phyloP scores from a whole-genome alignment of 2,329 filamentous ascomycete genomes.

The Aureobasidium subglaciale region DNA sequence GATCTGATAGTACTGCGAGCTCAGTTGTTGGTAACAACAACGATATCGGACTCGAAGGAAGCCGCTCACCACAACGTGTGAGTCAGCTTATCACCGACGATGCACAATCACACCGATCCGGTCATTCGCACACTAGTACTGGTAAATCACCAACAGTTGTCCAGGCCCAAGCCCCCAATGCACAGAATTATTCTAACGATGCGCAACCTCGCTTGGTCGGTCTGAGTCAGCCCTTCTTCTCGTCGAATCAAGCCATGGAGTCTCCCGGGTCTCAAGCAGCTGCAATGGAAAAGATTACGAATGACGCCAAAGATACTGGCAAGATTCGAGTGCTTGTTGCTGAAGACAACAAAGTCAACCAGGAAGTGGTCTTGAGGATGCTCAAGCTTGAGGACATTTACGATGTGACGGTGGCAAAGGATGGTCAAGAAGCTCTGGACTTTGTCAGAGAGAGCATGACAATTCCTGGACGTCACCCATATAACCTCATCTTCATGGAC shows the following conservation, averaged over 20 bases:
- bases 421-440: constrained; percentile 73
- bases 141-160: constrained; percentile 19
- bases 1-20: constrained; percentile 47
- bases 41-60: constrained; percentile 20
- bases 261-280: constrained; percentile 56
- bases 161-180: constrained; percentile 19
- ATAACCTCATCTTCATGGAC: constrained; percentile 93
- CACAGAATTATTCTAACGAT: constrained; percentile 44
- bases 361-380: constrained; percentile 56
- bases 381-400: constrained; percentile 72
- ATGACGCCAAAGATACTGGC: constrained; percentile 48
- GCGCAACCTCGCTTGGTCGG: constrained; percentile 73
- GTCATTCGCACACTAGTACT: constrained; percentile 9
- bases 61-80: constrained; percentile 17
- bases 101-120: constrained; percentile 11
- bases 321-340: constrained; percentile 80
- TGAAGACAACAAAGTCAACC: constrained; percentile 64
- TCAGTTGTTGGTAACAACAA: constrained; percentile 28
- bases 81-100: constrained; percentile 16
- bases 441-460: constrained; percentile 73
- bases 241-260: constrained; percentile 40
- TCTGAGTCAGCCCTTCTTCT: constrained; percentile 76
- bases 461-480: constrained; percentile 30
- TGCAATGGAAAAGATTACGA: constrained; percentile 58
- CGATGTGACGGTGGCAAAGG: constrained; percentile 71